A percentile compares a stretch with the other conserved stretches of the same genome.
Conservation (phyloP, 257 asterid genomes). For the Thymus mandschuricus region DNA sequence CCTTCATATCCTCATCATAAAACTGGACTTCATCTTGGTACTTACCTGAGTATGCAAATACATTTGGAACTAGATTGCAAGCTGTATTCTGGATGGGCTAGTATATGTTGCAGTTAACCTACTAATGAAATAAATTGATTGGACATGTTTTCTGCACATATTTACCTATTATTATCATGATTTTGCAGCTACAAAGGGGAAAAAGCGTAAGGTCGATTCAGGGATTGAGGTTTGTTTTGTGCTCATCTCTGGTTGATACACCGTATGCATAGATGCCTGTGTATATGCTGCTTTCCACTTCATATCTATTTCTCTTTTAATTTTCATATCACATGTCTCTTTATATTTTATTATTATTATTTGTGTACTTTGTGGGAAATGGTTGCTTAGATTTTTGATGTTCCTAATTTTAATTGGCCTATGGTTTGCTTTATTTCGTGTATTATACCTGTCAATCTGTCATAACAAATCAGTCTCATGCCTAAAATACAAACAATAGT, state of each 20-base stretch:
- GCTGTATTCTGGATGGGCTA: conserved; percentile 6
- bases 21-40: conserved; percentile 11
- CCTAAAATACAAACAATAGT: no score
- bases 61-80: conserved; percentile 2
- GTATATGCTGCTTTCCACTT: conserved; percentile 7
- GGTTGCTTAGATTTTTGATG: conserved; percentile 3
- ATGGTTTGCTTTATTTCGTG: neutral
- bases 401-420: neutral
- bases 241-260: conserved; percentile 15
- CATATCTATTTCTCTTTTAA: conserved; percentile 2
- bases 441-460: neutral
- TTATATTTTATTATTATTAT: neutral
- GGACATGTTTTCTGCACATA: conserved; percentile 18
- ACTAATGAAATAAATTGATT: conserved; percentile 13
- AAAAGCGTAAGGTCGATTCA: conserved; percentile 77
- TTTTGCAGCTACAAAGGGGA: conserved; percentile 74
- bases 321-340: neutral
- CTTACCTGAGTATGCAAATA: conserved; percentile 18
- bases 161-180: conserved; percentile 28
- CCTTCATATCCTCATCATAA: conserved; percentile 7
- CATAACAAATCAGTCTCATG: no score
- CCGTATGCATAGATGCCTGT: neutral
- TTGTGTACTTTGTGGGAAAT: conserved; percentile 1
- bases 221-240: conserved; percentile 62
- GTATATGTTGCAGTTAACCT: conserved; percentile 16